A percentile compares a stretch with the other conserved stretches of the same genome.
Evolutionary conservation across 2,329 filamentous ascomycete species (phyloP).

Genomic region (Byssoonygena ceratinophila): DNA sequence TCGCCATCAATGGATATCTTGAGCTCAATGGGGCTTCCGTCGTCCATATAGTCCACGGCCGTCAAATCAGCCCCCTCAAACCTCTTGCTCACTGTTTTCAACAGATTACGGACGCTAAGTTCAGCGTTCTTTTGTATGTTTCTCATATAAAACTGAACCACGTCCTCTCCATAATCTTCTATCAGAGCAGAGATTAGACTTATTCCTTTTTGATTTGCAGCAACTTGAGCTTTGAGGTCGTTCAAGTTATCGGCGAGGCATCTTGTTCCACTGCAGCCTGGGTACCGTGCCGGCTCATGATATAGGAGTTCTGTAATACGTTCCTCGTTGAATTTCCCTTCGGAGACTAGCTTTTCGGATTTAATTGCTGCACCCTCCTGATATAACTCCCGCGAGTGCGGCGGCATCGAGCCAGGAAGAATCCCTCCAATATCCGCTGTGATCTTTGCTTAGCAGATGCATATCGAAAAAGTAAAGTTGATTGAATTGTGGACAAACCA

Average conservation of each 20-base stretch:
- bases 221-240: constrained; percentile 71
- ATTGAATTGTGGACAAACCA: constrained; percentile 53
- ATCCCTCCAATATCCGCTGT: constrained; percentile 66
- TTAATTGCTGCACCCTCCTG: constrained; percentile 57
- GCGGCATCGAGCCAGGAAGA: constrained; percentile 66
- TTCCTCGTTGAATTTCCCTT: constrained; percentile 63
- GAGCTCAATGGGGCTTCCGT: constrained; percentile 65
- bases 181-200: constrained; percentile 60
- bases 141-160: constrained; percentile 68
- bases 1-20: constrained; percentile 60
- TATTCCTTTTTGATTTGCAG: constrained; percentile 73
- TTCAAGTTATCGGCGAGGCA: constrained; percentile 70
- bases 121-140: constrained; percentile 71
- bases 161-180: constrained; percentile 59
- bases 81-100: constrained; percentile 55
- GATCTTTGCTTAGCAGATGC: constrained; percentile 11
- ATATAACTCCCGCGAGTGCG: constrained; percentile 55
- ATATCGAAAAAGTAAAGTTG: background rate
- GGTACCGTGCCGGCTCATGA: constrained; percentile 58
- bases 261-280: constrained; percentile 63
- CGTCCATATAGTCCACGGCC: constrained; percentile 71
- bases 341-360: constrained; percentile 54
- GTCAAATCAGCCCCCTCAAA: constrained; percentile 56
- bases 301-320: constrained; percentile 58
- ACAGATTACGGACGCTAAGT: constrained; percentile 55